These are phyloP conservation scores for Micromonas commoda DNA, from an alignment of 139 green algal genomes.

Conservation along the genomic window DNA sequence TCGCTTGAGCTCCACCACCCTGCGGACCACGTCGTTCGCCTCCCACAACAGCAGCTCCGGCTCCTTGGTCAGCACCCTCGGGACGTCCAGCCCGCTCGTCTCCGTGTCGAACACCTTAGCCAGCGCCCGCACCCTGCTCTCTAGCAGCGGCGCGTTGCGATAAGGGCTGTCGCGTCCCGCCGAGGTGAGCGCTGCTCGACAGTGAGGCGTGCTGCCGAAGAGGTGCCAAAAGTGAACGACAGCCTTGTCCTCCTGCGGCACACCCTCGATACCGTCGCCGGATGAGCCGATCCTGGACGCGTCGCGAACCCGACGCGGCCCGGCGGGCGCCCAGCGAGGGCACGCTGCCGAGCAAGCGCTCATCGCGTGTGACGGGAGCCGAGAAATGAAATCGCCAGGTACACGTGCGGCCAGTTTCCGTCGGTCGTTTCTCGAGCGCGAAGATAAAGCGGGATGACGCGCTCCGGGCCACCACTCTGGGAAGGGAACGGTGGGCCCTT, in stretches of 20 bases:
- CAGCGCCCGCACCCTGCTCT: not conserved
- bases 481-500: no score
- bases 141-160: not conserved
- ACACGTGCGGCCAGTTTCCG: no score
- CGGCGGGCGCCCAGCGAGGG: no score
- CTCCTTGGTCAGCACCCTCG: not conserved
- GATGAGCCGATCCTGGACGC: no score
- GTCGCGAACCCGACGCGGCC: no score
- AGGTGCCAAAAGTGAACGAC: slow-evolving; percentile 2
- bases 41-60: not conserved
- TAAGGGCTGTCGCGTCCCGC: not conserved
- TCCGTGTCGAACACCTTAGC: not conserved
- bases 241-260: not conserved
- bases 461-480: no score
- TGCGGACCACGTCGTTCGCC: not conserved
- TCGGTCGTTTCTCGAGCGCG: no score
- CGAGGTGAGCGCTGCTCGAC: not conserved
- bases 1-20: not conserved
- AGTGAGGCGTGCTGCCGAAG: not conserved
- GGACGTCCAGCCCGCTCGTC: not conserved
- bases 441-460: no score
- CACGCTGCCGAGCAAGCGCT: no score
- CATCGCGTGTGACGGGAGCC: no score
- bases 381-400: no score
- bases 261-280: not conserved